Evolutionary conservation across 805 yeast genomes (phyloP).

Genomic region (Candida sithepensis): DNA sequence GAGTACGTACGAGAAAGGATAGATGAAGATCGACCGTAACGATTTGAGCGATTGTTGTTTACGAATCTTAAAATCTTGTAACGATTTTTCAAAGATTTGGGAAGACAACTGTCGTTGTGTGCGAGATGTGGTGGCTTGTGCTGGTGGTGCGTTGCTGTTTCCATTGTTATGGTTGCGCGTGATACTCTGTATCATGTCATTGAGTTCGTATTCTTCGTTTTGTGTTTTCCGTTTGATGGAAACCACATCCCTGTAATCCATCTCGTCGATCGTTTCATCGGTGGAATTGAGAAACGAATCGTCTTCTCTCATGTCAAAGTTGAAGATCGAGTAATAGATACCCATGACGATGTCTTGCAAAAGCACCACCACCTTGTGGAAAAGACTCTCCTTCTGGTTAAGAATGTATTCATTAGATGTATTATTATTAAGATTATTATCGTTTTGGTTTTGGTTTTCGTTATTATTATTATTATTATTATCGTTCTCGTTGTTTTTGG

Average conservation of each 20-base stretch:
- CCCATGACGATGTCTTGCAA: constrained; percentile 11
- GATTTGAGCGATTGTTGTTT: constrained; percentile 16
- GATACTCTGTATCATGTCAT: no score
- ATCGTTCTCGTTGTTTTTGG: neutral
- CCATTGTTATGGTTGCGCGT: neutral
- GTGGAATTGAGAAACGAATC: constrained; percentile 5
- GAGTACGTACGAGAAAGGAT: constrained; percentile 15
- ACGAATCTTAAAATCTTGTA: constrained; percentile 16
- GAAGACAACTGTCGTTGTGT: constrained; percentile 2
- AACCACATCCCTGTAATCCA: constrained; percentile 3
- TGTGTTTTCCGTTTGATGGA: neutral
- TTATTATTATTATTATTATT: neutral
- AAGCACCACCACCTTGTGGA: neutral
- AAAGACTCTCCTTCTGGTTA: neutral
- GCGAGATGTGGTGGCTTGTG: no score
- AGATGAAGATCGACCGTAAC: constrained; percentile 15
- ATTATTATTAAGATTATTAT: neutral
- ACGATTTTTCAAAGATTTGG: constrained; percentile 11
- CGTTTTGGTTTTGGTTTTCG: neutral
- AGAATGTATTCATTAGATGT: neutral
- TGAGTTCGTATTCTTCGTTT: no score
- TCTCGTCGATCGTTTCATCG: neutral
- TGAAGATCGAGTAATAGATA: constrained; percentile 13
- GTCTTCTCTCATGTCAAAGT: constrained; percentile 7
- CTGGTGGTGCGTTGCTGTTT: neutral